Conservation (phyloP, 2,329 filamentous ascomycete genomes). For the Nemania abortiva region DNA sequence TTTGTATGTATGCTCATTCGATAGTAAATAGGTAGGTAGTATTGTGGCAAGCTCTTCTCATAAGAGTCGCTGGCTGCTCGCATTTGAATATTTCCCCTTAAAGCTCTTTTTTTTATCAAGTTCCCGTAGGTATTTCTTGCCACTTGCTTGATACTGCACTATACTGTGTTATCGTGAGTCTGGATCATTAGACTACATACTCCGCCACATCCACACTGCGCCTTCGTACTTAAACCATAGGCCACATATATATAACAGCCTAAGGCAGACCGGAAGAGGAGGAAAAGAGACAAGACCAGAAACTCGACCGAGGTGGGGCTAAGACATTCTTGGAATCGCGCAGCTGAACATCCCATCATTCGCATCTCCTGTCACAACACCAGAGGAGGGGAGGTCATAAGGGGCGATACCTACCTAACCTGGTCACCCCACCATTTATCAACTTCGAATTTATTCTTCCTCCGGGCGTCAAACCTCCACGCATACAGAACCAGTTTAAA, state of each 20-base stretch:
- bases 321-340: slow-evolving; percentile 25
- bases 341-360: slow-evolving; percentile 34
- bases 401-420: slow-evolving; percentile 2
- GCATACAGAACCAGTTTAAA: background rate
- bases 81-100: background rate
- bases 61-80: slow-evolving; percentile 10
- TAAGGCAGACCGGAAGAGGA: background rate
- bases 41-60: slow-evolving; percentile 2
- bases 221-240: background rate
- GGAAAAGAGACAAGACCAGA: background rate
- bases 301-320: slow-evolving; percentile 23
- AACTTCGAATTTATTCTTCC: background rate
- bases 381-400: slow-evolving; percentile 21
- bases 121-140: background rate
- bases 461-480: background rate
- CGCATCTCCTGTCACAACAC: slow-evolving; percentile 30
- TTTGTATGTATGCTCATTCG: no score
- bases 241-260: background rate
- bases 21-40: background rate
- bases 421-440: slow-evolving; percentile 28
- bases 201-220: background rate
- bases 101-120: background rate
- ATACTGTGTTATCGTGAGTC: background rate
- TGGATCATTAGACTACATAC: slow-evolving; percentile 7
- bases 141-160: background rate